Evolutionary conservation across 2,329 filamentous ascomycete species (phyloP).

Genomic region (Fusarium guadeloupense): DNA sequence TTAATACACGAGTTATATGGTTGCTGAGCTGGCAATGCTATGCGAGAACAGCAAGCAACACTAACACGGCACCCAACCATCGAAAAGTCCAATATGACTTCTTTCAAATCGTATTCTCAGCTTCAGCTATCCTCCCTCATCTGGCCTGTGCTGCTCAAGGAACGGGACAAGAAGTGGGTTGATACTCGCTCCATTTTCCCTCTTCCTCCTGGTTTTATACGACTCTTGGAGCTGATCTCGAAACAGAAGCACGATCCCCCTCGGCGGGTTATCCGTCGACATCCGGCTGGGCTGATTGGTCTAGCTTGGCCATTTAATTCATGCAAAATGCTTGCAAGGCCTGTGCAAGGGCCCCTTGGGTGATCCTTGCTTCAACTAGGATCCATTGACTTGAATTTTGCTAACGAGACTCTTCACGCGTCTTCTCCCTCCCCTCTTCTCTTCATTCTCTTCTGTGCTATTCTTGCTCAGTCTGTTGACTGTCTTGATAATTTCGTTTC

Average conservation of each 20-base stretch:
- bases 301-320: conserved; percentile 24
- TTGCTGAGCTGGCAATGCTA: conserved; percentile 34
- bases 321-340: conserved; percentile 38
- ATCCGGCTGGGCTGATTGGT: conserved; percentile 29
- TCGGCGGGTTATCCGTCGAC: conserved; percentile 27
- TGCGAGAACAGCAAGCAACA: conserved; percentile 14
- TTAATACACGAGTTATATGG: conserved; percentile 33
- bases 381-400: conserved; percentile 35
- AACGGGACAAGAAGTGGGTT: conserved; percentile 17
- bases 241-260: conserved; percentile 38
- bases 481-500: conserved; percentile 32
- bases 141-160: conserved; percentile 13
- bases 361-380: conserved; percentile 17
- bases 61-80: background rate
- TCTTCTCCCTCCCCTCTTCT: conserved; percentile 27
- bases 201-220: conserved; percentile 19
- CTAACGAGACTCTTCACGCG: conserved; percentile 24
- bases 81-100: background rate
- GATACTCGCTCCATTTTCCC: conserved; percentile 24
- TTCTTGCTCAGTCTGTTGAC: conserved; percentile 18
- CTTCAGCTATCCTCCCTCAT: background rate
- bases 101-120: background rate
- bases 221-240: conserved; percentile 37
- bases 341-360: conserved; percentile 21
- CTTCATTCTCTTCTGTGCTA: conserved; percentile 14